Percentiles rank a stretch among this genome's conserved stretches.
Evolutionary conservation across 2,329 filamentous ascomycete genomes (phyloP).

Genomic region (Pseudocercospora fuligena): DNA sequence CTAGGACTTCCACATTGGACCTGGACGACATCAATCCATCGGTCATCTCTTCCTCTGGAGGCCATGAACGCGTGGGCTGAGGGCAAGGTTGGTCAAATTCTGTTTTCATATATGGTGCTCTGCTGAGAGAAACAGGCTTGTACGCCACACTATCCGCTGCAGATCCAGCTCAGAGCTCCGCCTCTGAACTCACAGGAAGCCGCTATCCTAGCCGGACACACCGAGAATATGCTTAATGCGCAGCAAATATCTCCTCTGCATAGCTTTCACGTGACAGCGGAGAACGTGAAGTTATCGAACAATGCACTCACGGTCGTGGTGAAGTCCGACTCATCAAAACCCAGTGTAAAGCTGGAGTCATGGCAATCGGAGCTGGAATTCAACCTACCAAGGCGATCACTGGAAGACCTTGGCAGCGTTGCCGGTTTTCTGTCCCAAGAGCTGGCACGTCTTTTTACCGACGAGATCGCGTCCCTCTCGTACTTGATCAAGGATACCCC

Average conservation of each 20-base stretch:
- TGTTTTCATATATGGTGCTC: neutral
- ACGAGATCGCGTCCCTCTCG: slow-evolving; percentile 82
- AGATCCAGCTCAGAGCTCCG: slow-evolving; percentile 76
- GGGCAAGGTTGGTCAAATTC: slow-evolving; percentile 68
- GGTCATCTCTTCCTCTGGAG: slow-evolving; percentile 79
- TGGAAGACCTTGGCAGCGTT: slow-evolving; percentile 68
- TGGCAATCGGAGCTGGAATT: slow-evolving; percentile 76
- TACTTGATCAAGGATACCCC: slow-evolving; percentile 38
- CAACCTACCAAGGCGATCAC: slow-evolving; percentile 71
- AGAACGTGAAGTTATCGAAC: slow-evolving; percentile 40
- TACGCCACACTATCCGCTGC: slow-evolving; percentile 83
- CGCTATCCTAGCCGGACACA: slow-evolving; percentile 74
- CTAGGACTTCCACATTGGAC: slow-evolving; percentile 95
- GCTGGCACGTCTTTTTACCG: slow-evolving; percentile 76
- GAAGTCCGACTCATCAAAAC: slow-evolving; percentile 62
- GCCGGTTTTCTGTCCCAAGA: slow-evolving; percentile 79
- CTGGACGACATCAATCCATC: slow-evolving; percentile 89
- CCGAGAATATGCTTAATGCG: slow-evolving; percentile 84
- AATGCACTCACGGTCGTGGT: slow-evolving; percentile 72
- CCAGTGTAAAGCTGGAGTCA: slow-evolving; percentile 67
- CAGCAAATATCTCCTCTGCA: slow-evolving; percentile 85
- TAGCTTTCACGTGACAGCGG: slow-evolving; percentile 67
- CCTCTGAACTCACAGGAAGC: slow-evolving; percentile 69
- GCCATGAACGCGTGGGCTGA: slow-evolving; percentile 92
- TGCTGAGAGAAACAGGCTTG: slow-evolving; percentile 67